These are phyloP conservation scores for Diaporthe citri DNA, from an alignment of 2,329 filamentous ascomycete genomes.

Conservation along the genomic window DNA sequence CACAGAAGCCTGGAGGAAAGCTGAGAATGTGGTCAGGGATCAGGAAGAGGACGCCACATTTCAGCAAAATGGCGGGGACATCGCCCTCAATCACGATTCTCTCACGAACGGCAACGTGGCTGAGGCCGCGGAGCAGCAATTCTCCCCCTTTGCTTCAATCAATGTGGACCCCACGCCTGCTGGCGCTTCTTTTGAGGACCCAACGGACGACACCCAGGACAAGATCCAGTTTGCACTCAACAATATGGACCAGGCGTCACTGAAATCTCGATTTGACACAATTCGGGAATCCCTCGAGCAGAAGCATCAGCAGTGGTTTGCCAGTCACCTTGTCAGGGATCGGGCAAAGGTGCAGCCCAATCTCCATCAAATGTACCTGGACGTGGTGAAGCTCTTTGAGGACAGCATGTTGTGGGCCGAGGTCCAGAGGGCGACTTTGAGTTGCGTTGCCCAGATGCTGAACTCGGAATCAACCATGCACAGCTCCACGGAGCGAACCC, in stretches of 20 bases:
- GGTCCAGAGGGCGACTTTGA: constrained; percentile 92
- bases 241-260: constrained; percentile 92
- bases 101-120: constrained; percentile 77
- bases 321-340: constrained; percentile 92
- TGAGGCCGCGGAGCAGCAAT: constrained; percentile 66
- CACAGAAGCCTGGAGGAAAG: constrained; percentile 86
- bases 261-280: constrained; percentile 86
- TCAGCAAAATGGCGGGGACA: constrained; percentile 65
- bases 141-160: constrained; percentile 82
- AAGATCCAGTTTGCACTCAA: constrained; percentile 97
- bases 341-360: constrained; percentile 98
- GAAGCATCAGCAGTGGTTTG: constrained; percentile 95
- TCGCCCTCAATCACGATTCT: constrained; percentile 58
- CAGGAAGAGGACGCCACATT: constrained; percentile 71
- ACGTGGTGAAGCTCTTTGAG: constrained; percentile 86
- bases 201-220: constrained; percentile 86
- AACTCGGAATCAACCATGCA: constrained; percentile 91
- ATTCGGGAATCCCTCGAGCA: constrained; percentile 83
- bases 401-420: constrained; percentile 86
- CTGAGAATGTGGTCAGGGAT: constrained; percentile 82
- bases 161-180: constrained; percentile 78
- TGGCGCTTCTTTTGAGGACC: constrained; percentile 83
- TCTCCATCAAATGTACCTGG: constrained; percentile 92
- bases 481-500: constrained; percentile 84
- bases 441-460: constrained; percentile 86